Evolutionary conservation across 305 asterid species (phyloP), one percentile per base, ranked within the genome.

Genomic region (Fraxinus paxiana): DNA sequence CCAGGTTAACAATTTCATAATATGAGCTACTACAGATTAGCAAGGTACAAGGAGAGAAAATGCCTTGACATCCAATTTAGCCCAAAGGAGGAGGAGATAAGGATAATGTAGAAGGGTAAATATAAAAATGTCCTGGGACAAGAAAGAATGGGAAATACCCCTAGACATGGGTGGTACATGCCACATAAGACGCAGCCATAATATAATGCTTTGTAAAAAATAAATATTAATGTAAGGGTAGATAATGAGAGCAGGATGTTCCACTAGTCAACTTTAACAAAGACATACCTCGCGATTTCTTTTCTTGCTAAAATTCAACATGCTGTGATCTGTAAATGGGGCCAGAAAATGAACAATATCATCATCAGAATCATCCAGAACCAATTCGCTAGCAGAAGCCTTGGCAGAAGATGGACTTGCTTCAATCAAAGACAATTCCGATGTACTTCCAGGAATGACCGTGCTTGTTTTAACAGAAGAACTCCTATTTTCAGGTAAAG

Each of bases 201-300:
- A 54, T 54, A 59, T 59, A 59, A 10, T 18, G 31, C 31, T 65
- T 65, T 5, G 17, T 24, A 6, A 26, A 65, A 65, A 24, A 65
- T 24, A 26, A 65, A 65, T 59, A 26, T 4, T 24, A 26, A 65
- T 12, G 35, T 65, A 65, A 26, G 35, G 18, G n/a, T 26, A 20
- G 17, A 65, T 24, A 65, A 65, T 26, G 22, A 59, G 17, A 22
- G 65, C 61, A 80, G 43, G 81, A 38, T 12, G 74, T 46, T 41
- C 51, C 51, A 41, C 43, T 37, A 9, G 6, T 13, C 34, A 7
- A 63, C 74, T 69, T 63, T 10, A 15, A 69, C 15, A 82, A 5
- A 35, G 30, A 76, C 33, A 0, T 65, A 95, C 98, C 98, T 89
- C 84, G 28, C 22, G 81, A 83, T 69, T 63, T 80, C 72, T 89